Conservation (phyloP, 2,329 filamentous ascomycete genomes). For the Aureobasidium sp. region DNA sequence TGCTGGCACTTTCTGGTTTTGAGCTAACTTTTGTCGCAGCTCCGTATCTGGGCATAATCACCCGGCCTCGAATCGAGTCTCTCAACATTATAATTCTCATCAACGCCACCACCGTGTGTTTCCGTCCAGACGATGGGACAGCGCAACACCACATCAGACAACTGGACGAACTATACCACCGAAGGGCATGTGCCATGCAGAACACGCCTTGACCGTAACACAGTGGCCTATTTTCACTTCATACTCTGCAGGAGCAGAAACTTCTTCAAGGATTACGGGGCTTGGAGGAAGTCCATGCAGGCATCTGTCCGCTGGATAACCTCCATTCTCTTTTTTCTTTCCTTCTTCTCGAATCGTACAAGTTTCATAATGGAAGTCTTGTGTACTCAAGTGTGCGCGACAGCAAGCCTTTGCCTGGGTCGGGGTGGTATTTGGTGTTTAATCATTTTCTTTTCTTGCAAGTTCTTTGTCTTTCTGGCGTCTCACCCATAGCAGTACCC, state of each 20-base stretch:
- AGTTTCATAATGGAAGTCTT: conserved; percentile 15
- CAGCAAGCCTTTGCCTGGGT: conserved; percentile 13
- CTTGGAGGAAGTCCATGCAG: background rate
- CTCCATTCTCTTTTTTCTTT: conserved; percentile 12
- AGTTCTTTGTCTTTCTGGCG: background rate
- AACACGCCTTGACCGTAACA: conserved; percentile 10
- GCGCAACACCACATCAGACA: background rate
- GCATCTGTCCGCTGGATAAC: background rate
- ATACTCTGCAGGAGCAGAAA: conserved; percentile 13
- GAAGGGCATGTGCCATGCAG: conserved; percentile 11
- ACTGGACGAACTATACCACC: conserved; percentile 8
- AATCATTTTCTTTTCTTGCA: background rate
- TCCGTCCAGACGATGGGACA: background rate
- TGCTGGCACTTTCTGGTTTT: background rate
- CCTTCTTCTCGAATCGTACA: conserved; percentile 11
- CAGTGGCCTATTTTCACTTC: conserved; percentile 15
- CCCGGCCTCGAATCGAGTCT: background rate
- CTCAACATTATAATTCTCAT: background rate
- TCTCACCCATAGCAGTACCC: conserved; percentile 4
- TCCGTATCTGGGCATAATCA: conserved; percentile 47
- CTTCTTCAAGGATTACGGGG: background rate
- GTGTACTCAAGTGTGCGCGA: conserved; percentile 9
- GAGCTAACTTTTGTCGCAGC: conserved; percentile 27
- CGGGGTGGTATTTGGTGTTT: conserved; percentile 7
- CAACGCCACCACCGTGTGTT: background rate